phyloP scores from a whole-genome alignment of 306 rosid species.

The Carpinus fangiana region DNA sequence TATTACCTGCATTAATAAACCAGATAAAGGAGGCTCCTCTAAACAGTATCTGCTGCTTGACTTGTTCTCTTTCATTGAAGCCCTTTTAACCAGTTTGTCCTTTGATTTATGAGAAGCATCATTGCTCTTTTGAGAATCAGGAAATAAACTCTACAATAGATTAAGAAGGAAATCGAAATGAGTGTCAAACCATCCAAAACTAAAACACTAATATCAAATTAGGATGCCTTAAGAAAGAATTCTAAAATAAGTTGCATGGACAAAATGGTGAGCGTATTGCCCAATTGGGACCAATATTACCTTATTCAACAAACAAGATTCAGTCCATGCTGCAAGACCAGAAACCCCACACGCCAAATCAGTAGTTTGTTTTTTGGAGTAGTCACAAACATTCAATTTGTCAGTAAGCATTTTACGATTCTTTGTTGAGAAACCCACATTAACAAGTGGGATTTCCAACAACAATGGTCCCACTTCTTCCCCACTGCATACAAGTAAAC shows the following conservation, averaged over 20 bases:
- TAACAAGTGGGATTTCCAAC: conserved; percentile 49
- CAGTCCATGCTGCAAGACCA: conserved; percentile 33
- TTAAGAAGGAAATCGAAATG: not conserved
- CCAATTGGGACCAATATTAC: conserved; percentile 29
- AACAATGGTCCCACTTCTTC: conserved; percentile 61
- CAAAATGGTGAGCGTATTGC: not conserved
- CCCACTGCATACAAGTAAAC: conserved; percentile 59
- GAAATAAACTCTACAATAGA: conserved; percentile 29
- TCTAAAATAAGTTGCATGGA: not conserved
- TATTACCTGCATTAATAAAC: conserved; percentile 25
- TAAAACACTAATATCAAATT: not conserved
- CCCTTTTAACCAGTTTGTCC: conserved; percentile 12
- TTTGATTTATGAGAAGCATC: conserved; percentile 23
- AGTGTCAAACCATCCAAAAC: not conserved
- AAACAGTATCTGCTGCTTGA: conserved; percentile 25
- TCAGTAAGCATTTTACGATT: conserved; percentile 32
- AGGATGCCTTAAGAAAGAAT: not conserved
- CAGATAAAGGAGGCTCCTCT: conserved; percentile 29
- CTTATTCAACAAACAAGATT: conserved; percentile 47
- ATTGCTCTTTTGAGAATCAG: conserved; percentile 13
- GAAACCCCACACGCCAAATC: conserved; percentile 34
- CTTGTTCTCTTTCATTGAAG: conserved; percentile 23
- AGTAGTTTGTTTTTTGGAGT: conserved; percentile 31
- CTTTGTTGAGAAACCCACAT: conserved; percentile 30
- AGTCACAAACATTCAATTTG: conserved; percentile 29